These are phyloP conservation scores for Adiantum capillusveneris DNA, from an alignment of 75 land plant species.

Conservation along the genomic window DNA sequence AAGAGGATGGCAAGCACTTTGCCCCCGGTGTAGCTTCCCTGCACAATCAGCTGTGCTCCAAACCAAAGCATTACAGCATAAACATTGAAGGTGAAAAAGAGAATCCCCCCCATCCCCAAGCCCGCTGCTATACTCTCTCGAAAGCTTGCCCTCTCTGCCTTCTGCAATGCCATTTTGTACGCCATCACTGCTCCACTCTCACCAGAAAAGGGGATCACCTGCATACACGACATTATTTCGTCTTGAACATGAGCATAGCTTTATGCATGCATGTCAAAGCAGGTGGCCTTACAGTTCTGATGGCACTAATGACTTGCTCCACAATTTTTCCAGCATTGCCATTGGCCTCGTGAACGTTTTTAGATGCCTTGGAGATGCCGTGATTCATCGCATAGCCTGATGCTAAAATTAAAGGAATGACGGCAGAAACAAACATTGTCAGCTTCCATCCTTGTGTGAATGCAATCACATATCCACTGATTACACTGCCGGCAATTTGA, in stretches of 20 bases:
- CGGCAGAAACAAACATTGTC: slow-evolving; percentile 23
- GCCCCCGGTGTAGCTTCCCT: slow-evolving; percentile 2
- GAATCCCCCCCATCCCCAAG: neutral
- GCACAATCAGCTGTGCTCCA: slow-evolving; percentile 5
- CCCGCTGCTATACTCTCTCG: neutral
- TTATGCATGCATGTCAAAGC: too few species aligned
- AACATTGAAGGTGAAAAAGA: slow-evolving; percentile 2
- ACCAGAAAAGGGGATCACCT: too few species aligned
- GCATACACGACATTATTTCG: too few species aligned
- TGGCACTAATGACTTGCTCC: slow-evolving; percentile 34
- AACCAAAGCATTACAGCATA: slow-evolving; percentile 3
- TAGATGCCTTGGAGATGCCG: slow-evolving; percentile 19
- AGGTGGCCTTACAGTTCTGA: slow-evolving; percentile 29
- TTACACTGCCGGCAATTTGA: slow-evolving; percentile 19
- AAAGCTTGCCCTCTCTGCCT: neutral
- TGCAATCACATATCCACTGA: slow-evolving; percentile 29
- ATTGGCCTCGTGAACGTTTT: slow-evolving; percentile 24
- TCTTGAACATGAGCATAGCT: too few species aligned
- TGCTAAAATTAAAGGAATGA: slow-evolving; percentile 24
- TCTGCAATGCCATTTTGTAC: slow-evolving; percentile 2
- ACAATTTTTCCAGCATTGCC: slow-evolving; percentile 39
- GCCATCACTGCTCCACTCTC: neutral
- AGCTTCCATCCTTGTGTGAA: slow-evolving; percentile 36
- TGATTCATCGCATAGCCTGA: slow-evolving; percentile 18
- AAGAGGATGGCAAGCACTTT: slow-evolving; percentile 1